Base-by-base conservation (phyloP, 306 rosid species). In the Corylus avellana region DNA sequence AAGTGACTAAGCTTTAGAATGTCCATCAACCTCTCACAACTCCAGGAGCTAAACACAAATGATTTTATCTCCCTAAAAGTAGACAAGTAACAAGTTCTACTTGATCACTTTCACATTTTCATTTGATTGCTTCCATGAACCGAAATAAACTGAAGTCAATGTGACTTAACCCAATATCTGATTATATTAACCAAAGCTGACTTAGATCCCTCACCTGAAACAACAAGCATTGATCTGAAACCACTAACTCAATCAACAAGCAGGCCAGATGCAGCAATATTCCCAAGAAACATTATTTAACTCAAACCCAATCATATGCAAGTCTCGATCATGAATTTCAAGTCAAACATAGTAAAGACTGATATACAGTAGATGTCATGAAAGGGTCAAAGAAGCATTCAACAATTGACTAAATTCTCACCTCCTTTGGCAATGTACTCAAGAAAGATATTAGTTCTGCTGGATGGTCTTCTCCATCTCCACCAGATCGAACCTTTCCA, bases 401-500 rank as follows among this genome's bases (percentile, higher is more conserved):
- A 78, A 74, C 58, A 80, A 59, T 66, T 27, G 71, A 72, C 12
- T 76, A 47, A 46, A 57, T 48, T 72, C 42, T 75, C 75, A 95
- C 98, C 94, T 92, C 98, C 75, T 89, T 85, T 29, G 92, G 97
- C 76, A 95, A 85, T 61, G 86, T 84, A 71, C 78, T 91, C 49
- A 92, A 84, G 48, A 95, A 87, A 57, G 96, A 90, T 87, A 95
- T 92, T 77, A 95, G 88, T 81, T 91, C 93, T 78, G 83, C 94
- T 35, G 98, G 98, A 88, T 92, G 98, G 83, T 92, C 98, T 55
- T 95, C 98, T 83, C 98, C 98, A 79, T 91, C 90, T 81, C 97
- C 96, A 80, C 97, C 96, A 37, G 97, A 88, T 80, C 92, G 83
- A 88, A 92, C 92, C 79, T 81, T 92, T 80, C 98, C 98, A 8